Base-by-base conservation (phyloP, 176 grass and related monocot genomes). In the Bromus sterilis region DNA sequence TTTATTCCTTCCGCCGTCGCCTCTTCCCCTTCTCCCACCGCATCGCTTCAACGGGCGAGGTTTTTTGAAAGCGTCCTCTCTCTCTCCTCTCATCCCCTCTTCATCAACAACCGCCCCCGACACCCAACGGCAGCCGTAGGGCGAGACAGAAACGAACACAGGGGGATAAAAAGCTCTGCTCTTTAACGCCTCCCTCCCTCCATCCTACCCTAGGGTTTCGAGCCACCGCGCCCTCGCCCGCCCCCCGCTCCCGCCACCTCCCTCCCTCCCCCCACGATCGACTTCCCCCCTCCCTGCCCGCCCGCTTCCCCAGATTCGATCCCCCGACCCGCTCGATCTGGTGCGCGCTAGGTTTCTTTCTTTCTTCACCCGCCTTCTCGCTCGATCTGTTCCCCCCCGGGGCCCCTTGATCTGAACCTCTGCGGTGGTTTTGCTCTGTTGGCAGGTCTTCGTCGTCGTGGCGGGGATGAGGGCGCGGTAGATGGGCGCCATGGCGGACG, bases 171-270 rank as follows among this genome's bases (percentile, higher is more conserved):
- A 63, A 66, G 77, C 83, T 74, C 15, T 65, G 85, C 82, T 79
- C 35, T 89, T 89, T 94, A 85, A 83, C 87, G 77, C 66, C 75
- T 76, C 64, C 76, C 48, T n/a, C n/a, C n/a, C n/a, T n/a, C n/a
- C n/a, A n/a, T n/a, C n/a, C n/a, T n/a, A n/a, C n/a, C 18, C 89
- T 93, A 95, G 96, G 96, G 93, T 91, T 99, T 88, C 82, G 79
- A 80, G 81, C 83, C 78, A 39, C 60, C 79, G 64, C 63, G 28
- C 82, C 67, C 78, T 81, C 71, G 31, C 75, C 80, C 59, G 39
- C 83, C 83, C 84, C 56, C 65, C 82, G 85, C 83, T 90, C 68
- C 78, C 83, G 87, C 80, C 83, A 78, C 60, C 80, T 56, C 76
- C 60, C 51, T 55, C 57, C 46, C 46, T 14, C 42, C 43, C 44